A percentile compares a stretch with the other conserved stretches of the same genome.
Conservation (phyloP, 192 early-diverging fungal species). For the Backusella mclennaniae region DNA sequence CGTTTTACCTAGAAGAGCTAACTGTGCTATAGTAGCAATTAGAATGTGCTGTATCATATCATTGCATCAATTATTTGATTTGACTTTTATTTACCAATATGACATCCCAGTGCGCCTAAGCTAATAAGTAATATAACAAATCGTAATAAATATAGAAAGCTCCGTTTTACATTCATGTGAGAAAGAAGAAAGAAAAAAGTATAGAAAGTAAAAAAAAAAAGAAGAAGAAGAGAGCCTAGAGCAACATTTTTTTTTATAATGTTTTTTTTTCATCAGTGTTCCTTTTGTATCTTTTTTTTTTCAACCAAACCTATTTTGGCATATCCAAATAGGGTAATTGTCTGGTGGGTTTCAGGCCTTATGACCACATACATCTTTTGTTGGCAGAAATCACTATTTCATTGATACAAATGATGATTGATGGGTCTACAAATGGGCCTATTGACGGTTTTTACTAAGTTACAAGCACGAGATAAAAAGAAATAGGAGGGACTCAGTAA, state of each 20-base stretch:
- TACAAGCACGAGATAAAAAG: too few relatives aligned
- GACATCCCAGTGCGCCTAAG: slow-evolving; percentile 7
- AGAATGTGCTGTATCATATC: background rate
- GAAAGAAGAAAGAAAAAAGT: background rate
- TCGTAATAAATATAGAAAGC: background rate
- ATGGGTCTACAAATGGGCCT: too few relatives aligned
- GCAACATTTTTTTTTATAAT: background rate
- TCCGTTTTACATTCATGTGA: background rate
- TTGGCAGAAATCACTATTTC: too few relatives aligned
- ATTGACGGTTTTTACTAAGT: too few relatives aligned
- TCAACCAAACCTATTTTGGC: background rate
- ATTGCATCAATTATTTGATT: background rate
- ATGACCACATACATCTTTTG: too few relatives aligned
- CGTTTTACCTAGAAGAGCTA: background rate
- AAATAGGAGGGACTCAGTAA: too few relatives aligned
- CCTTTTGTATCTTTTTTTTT: background rate
- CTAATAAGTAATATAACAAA: background rate
- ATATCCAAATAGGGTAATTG: background rate
- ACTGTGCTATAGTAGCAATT: background rate
- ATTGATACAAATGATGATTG: too few relatives aligned
- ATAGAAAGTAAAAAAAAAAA: background rate
- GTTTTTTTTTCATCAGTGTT: background rate
- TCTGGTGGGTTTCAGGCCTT: background rate
- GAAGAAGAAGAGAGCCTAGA: background rate
- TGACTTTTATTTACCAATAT: slow-evolving; percentile 4